A percentile compares a stretch with the other conserved stretches of the same genome.
phyloP scores from a whole-genome alignment of 331 rosid genomes.

The Malus hybrid region DNA sequence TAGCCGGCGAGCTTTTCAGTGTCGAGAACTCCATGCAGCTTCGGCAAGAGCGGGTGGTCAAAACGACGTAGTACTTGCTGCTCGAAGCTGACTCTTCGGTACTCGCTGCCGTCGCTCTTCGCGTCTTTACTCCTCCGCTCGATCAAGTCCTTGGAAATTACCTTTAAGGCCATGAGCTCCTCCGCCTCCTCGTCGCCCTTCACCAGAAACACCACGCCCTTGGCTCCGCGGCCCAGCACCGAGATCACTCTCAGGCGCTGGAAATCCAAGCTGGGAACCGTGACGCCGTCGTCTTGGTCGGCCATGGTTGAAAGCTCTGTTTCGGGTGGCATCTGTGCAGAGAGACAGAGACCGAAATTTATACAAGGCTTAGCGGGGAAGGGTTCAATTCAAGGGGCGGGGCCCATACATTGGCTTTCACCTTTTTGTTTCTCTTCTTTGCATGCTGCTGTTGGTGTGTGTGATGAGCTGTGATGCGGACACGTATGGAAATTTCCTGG shows the following conservation, averaged over 20 bases:
- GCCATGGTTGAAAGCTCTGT: not conserved
- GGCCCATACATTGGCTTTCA: not conserved
- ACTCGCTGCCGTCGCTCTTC: constrained; percentile 22
- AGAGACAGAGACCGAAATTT: not conserved
- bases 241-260: constrained; percentile 34
- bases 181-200: constrained; percentile 1
- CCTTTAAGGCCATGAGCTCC: constrained; percentile 64
- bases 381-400: not conserved
- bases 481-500: no score
- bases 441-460: not conserved
- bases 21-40: constrained; percentile 54
- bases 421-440: no score
- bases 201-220: constrained; percentile 77
- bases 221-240: constrained; percentile 88
- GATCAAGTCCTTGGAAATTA: constrained; percentile 57
- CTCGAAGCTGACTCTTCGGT: constrained; percentile 63
- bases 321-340: not conserved
- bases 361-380: constrained; percentile 7
- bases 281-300: not conserved
- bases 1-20: constrained; percentile 55
- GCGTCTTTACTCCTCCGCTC: constrained; percentile 27
- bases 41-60: constrained; percentile 65
- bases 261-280: constrained; percentile 25
- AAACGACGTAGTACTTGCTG: constrained; percentile 57
- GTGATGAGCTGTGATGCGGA: not conserved